Evolutionary conservation across 257 asterid species (phyloP), one percentile per base, ranked within the genome.

Genomic region (Henckelia pumila): DNA sequence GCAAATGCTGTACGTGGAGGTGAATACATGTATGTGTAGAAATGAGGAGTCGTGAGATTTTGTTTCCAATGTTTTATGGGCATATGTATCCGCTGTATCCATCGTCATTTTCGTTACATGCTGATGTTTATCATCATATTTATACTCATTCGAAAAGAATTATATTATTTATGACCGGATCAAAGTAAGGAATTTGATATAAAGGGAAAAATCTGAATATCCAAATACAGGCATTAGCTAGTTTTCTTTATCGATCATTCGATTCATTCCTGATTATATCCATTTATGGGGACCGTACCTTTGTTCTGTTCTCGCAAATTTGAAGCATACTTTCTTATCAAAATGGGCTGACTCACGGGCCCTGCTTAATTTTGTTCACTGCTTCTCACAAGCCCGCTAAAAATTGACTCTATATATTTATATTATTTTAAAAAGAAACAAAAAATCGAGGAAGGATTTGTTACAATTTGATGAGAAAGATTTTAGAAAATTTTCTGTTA

Each of bases 1-100:
- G 99, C 99, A 24, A 93, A 93, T 69, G 99, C 99, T 7, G 69
- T 93, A 59, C 95, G 96, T 33, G 99, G 82, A 50, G 99, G 99
- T 55, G 99, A 90, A 76, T 93, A 88, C 79, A 93, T 93, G 96
- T 93, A 90, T 66, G 94, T 93, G 59, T 92, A 87, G 83, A 55
- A 76, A 28, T 24, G 66, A 22, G 7, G 66, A 22, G 7, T 40
- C 1, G 50, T 40, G 50, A 40, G 50, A 13, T 13, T 13, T 40
- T 40, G 47, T 2, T 9, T 35, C 16, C 14, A 35, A 9, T 35
- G 47, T 35, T 35, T 40, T 13, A 0, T 40, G 50, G n/a, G 6
- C n/a, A 8, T 40, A 3, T 4, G 47, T 2, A 35, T 35, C 47
- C 16, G 3, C 4, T 35, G 16, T 10, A 35, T 35, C 10, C 16